Conservation (phyloP, 192 early-diverging fungal genomes). For the Coemansia sp. region DNA sequence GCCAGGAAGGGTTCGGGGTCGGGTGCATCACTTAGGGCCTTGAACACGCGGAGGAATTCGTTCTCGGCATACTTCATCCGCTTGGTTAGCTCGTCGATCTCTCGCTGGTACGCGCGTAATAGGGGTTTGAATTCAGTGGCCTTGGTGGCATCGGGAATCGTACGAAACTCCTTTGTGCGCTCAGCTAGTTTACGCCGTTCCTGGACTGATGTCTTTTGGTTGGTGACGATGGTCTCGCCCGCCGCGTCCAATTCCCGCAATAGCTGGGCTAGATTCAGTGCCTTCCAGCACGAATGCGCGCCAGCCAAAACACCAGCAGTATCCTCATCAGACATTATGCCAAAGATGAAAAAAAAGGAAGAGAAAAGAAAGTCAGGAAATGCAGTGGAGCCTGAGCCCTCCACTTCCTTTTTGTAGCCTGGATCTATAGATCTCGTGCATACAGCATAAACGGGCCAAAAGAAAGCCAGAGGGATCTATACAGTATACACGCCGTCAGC, state of each 20-base stretch:
- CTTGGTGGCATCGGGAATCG: constrained; percentile 72
- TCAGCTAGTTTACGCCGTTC: constrained; percentile 81
- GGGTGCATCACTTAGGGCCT: constrained; percentile 70
- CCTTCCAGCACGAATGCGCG: constrained; percentile 41
- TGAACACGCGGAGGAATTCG: constrained; percentile 76
- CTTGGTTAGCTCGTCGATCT: constrained; percentile 85
- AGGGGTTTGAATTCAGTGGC: constrained; percentile 68
- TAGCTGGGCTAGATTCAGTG: constrained; percentile 59
- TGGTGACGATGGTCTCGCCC: constrained; percentile 73
- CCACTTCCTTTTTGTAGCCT: no score
- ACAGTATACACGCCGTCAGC: no score
- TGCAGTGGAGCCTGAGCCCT: no score
- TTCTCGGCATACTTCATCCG: constrained; percentile 78
- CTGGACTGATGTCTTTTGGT: constrained; percentile 72
- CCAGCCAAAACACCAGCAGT: constrained; percentile 23
- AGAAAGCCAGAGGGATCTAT: no score
- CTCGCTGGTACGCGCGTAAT: constrained; percentile 81
- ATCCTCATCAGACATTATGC: no score
- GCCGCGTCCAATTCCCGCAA: constrained; percentile 71
- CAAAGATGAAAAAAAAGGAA: no score
- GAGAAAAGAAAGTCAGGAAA: no score
- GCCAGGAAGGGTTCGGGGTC: constrained; percentile 74
- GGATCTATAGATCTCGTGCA: no score
- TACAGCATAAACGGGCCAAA: no score
- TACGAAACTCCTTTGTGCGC: constrained; percentile 83